Conservation (phyloP, 371 early-diverging fungal species). For the Lichtheimia ornata region DNA sequence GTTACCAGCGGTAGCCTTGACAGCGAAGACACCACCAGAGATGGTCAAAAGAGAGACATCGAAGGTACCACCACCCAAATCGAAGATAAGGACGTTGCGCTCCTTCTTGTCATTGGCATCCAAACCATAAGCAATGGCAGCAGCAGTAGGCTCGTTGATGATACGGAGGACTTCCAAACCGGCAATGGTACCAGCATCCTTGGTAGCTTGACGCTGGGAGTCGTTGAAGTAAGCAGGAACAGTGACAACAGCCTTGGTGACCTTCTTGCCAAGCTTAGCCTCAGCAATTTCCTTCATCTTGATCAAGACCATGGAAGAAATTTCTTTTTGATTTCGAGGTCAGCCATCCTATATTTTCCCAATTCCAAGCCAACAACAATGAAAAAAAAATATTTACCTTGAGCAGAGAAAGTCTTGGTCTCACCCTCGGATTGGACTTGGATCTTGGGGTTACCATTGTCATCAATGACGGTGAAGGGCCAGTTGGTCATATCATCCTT, state of each 20-base stretch:
- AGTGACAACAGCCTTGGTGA: constrained; percentile 83
- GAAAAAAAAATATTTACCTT: constrained; percentile 33
- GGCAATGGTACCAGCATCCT: constrained; percentile 96
- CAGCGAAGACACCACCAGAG: constrained; percentile 93
- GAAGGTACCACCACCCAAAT: constrained; percentile 98
- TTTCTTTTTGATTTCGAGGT: constrained; percentile 46
- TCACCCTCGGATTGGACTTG: constrained; percentile 86
- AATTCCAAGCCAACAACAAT: not conserved
- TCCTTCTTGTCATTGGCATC: constrained; percentile 72
- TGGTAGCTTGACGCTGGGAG: constrained; percentile 98
- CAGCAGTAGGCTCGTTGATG: constrained; percentile 98
- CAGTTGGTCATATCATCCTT: constrained; percentile 94
- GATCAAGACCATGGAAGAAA: constrained; percentile 90
- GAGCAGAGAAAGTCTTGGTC: constrained; percentile 87
- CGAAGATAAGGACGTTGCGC: constrained; percentile 91
- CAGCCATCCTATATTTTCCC: not conserved
- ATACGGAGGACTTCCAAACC: constrained; percentile 97
- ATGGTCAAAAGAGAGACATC: constrained; percentile 96
- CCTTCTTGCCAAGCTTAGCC: constrained; percentile 76
- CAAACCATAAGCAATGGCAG: constrained; percentile 97
- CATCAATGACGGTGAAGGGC: constrained; percentile 86
- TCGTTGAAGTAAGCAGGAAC: constrained; percentile 76
- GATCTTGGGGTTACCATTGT: constrained; percentile 84
- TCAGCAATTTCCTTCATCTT: constrained; percentile 96
- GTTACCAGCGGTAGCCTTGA: constrained; percentile 96